Evolutionary conservation across 164 flowering plant genomes (phyloP), one percentile per base, ranked within the genome.

Genomic region (Taxillus chinensis): DNA sequence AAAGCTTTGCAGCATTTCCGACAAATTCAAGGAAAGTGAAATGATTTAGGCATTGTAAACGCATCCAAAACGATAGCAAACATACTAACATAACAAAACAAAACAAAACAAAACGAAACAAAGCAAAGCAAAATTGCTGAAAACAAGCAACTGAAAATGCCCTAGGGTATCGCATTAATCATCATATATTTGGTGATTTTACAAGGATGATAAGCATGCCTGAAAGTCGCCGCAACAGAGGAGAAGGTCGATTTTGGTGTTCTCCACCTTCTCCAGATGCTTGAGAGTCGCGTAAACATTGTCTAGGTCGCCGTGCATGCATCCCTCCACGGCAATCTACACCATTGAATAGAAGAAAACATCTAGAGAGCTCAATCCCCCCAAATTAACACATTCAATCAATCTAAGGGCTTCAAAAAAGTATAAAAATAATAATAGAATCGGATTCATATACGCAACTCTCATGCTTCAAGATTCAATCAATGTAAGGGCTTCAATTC

Each of bases 241-340:
- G 43, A 93, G 92, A 51, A 93, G 92, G 67, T 93, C 99, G 68
- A 95, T 82, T 69, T 89, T 89, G 38, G 79, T 84, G 73, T 81
- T 81, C 69, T 86, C 82, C 5, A 58, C 72, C 60, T 68, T 72
- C 67, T 95, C 95, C 48, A 86, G 57, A 69, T 83, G 73, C 40
- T 72, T 65, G 40, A 93, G 79, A 51, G 99, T 90, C 0, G 79
- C 68, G 71, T 93, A 90, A 2, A 90, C 97, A 40, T 71, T 86
- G 73, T 93, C 97, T 4, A 93, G 83, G 49, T 93, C 97, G 15
- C 99, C 99, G 55, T 93, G 96, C 99, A 93, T 93, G 65, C 99
- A 93, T 3, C 99, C 99, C 76, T 93, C 97, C 2, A 93, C 86
- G 11, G 97, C 96, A 60, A 93, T 93, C 81, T 77, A 77, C 83